Percentiles rank a stretch among this genome's conserved stretches.
Evolutionary conservation across 495 filamentous ascomycete genomes (phyloP).

Genomic region (Podospora pseudoanserina): DNA sequence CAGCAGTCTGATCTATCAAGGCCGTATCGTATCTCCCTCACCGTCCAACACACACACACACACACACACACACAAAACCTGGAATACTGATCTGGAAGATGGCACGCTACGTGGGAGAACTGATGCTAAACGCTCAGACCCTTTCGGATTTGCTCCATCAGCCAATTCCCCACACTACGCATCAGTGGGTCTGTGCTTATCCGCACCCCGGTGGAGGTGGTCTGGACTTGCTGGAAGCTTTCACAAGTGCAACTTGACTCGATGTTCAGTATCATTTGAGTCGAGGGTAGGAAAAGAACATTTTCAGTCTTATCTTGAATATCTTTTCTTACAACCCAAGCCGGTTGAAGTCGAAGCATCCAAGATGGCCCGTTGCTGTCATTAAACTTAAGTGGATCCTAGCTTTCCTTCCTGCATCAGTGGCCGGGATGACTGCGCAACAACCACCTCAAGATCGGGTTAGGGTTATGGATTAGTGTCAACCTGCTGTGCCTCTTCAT

Average conservation of each 20-base stretch:
- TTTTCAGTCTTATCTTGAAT: too few species aligned
- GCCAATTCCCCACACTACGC: conserved; percentile 3
- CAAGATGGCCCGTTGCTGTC: background rate
- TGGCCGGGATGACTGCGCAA: background rate
- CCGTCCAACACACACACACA: background rate
- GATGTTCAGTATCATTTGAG: too few species aligned
- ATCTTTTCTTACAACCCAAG: background rate
- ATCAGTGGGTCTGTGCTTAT: background rate
- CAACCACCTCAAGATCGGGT: background rate
- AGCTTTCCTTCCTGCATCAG: background rate
- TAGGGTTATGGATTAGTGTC: background rate
- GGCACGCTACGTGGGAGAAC: background rate
- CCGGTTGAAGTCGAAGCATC: background rate
- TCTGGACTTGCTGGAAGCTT: too few species aligned
- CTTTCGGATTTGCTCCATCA: background rate
- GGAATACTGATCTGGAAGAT: background rate
- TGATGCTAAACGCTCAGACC: conserved; percentile 5
- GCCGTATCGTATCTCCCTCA: background rate
- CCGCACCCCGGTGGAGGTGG: background rate
- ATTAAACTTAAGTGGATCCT: background rate
- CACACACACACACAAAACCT: too few species aligned
- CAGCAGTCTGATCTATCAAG: background rate
- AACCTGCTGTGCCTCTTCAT: background rate
- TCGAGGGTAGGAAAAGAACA: too few species aligned
- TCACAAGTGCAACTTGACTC: too few species aligned